These are phyloP conservation scores for Syncephalastrum racemosum DNA, from an alignment of 371 early-diverging fungal genomes.

Conservation along the genomic window DNA sequence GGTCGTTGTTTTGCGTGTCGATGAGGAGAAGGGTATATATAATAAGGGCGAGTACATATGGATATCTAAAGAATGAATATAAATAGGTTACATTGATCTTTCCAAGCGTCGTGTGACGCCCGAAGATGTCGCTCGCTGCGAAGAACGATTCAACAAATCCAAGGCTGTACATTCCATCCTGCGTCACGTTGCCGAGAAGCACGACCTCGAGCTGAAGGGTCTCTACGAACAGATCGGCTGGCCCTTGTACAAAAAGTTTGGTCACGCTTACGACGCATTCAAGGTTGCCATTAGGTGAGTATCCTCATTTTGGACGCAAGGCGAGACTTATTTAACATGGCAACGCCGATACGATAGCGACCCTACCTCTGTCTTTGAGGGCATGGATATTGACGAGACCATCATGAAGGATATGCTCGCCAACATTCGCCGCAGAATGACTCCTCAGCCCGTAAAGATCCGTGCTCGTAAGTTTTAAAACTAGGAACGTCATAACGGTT, in stretches of 20 bases:
- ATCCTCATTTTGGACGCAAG: not conserved
- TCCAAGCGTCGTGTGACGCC: constrained; percentile 97
- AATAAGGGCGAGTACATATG: not conserved
- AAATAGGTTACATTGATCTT: constrained; percentile 97
- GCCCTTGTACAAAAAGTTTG: constrained; percentile 98
- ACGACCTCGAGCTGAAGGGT: constrained; percentile 77
- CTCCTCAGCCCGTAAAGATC: constrained; percentile 96
- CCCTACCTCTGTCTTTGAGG: constrained; percentile 86
- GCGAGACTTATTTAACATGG: not conserved
- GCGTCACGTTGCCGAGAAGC: constrained; percentile 93
- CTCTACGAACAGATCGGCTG: constrained; percentile 93
- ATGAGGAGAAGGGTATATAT: constrained; percentile 93
- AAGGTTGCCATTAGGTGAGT: constrained; percentile 88
- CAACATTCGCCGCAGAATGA: constrained; percentile 89
- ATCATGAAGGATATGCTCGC: constrained; percentile 75
- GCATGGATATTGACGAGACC: constrained; percentile 65
- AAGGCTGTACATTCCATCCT: constrained; percentile 88
- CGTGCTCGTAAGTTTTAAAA: constrained; percentile 70
- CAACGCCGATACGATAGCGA: constrained; percentile 79
- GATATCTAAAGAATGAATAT: not conserved
- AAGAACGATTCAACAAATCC: constrained; percentile 96
- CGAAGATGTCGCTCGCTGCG: constrained; percentile 94
- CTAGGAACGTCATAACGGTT: not conserved
- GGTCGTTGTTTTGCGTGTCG: constrained; percentile 97
- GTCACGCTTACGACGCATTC: constrained; percentile 98